A percentile compares a stretch with the other conserved stretches of the same genome.
phyloP scores from a whole-genome alignment of 169 alveolate species.

The Plasmodium gaboni region DNA sequence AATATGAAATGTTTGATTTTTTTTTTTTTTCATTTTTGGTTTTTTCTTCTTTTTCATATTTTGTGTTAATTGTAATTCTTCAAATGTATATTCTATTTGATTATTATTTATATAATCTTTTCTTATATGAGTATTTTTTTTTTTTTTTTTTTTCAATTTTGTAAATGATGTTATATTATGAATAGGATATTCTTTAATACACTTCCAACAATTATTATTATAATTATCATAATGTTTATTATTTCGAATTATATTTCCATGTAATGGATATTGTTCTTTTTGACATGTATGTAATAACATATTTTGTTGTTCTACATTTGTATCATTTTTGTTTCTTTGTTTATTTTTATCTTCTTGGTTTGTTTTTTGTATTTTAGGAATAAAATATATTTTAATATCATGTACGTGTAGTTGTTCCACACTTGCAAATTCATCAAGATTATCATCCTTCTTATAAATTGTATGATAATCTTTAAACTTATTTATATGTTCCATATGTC shows the following conservation, averaged over 20 bases:
- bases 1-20: neutral
- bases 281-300: neutral
- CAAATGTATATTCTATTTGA: neutral
- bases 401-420: slow-evolving; percentile 2
- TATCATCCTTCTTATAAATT: slow-evolving; percentile 8
- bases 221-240: neutral
- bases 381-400: slow-evolving; percentile 17
- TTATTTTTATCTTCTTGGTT: neutral
- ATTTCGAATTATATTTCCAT: neutral
- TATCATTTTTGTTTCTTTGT: neutral
- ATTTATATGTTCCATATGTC: slow-evolving; percentile 25
- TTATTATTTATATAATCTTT: neutral
- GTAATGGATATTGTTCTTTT: neutral
- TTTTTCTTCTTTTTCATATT: neutral
- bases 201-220: neutral
- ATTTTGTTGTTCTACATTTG: neutral
- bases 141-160: neutral
- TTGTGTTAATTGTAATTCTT: neutral
- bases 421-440: neutral
- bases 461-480: neutral
- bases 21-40: neutral
- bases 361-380: neutral
- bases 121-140: neutral
- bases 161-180: neutral
- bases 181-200: neutral